These are phyloP conservation scores for Xylaria scruposa DNA, from an alignment of 495 filamentous ascomycete genomes.

Conservation along the genomic window DNA sequence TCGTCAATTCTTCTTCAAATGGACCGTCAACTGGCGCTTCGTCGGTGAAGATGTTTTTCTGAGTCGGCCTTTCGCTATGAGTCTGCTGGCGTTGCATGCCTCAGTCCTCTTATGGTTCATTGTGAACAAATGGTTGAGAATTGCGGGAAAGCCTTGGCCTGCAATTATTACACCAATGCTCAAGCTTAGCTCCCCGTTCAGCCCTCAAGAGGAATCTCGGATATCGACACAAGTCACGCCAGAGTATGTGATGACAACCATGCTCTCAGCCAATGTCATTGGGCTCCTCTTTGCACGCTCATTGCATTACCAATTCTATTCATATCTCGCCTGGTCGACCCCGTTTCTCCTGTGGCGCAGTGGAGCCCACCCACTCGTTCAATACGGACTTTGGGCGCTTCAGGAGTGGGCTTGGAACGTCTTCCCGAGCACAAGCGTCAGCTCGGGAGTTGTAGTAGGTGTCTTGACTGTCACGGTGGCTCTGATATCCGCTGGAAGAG, in stretches of 20 bases:
- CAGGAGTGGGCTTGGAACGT: conserved; percentile 99
- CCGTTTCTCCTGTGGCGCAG: conserved; percentile 90
- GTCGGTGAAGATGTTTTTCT: conserved; percentile 82
- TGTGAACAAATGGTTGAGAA: conserved; percentile 55
- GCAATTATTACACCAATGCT: conserved; percentile 60
- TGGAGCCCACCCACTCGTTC: conserved; percentile 73
- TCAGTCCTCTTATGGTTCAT: conserved; percentile 68
- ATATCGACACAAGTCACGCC: conserved; percentile 68
- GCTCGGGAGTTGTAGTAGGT: conserved; percentile 78
- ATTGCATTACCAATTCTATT: conserved; percentile 97
- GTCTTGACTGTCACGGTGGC: conserved; percentile 70
- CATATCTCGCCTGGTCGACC: conserved; percentile 89
- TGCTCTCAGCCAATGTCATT: conserved; percentile 80
- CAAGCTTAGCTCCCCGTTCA: conserved; percentile 60
- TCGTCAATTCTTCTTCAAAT: conserved; percentile 90
- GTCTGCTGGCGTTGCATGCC: conserved; percentile 73
- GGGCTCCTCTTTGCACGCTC: conserved; percentile 90
- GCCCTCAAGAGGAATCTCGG: conserved; percentile 56
- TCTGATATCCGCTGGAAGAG: conserved; percentile 46
- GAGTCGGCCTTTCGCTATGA: conserved; percentile 72
- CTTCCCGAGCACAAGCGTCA: conserved; percentile 85
- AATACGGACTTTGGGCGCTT: conserved; percentile 75
- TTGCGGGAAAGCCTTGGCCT: conserved; percentile 51
- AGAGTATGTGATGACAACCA: conserved; percentile 75
- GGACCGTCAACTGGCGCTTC: conserved; percentile 99